Conservation (phyloP, 345 rosid genomes). For the Syzygium grande region DNA sequence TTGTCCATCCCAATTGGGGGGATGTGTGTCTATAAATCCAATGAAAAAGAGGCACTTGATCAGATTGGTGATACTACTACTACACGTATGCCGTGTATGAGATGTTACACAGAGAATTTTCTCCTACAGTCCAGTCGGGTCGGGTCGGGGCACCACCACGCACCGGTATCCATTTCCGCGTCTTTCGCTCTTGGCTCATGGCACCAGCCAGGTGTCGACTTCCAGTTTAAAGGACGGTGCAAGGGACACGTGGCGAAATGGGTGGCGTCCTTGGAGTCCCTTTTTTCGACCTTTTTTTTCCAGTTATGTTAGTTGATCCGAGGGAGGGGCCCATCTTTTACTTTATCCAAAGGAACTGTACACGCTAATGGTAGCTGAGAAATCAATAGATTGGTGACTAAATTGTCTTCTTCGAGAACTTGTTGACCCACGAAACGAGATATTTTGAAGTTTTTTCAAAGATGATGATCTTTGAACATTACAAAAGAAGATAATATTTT, state of each 20-base stretch:
- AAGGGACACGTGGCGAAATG: background rate
- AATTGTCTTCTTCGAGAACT: background rate
- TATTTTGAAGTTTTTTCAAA: background rate
- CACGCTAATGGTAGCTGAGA: background rate
- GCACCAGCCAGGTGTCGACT: background rate
- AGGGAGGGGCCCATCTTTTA: background rate
- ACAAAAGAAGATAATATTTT: background rate
- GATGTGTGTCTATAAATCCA: background rate
- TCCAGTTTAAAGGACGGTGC: background rate
- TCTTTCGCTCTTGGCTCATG: background rate
- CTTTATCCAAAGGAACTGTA: background rate
- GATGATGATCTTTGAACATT: background rate
- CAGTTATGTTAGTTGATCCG: background rate
- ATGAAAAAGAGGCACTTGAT: background rate
- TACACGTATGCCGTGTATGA: fast-evolving
- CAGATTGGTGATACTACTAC: background rate
- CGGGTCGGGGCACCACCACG: background rate
- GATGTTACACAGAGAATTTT: background rate
- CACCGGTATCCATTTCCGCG: background rate
- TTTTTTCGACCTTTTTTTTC: background rate
- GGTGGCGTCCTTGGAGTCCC: background rate
- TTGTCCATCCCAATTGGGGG: background rate
- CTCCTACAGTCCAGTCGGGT: background rate
- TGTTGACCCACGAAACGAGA: background rate
- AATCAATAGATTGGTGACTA: background rate